phyloP scores from a whole-genome alignment of 768 basidiomycete genomes.

The Tylopilus cervinicoccineus region DNA sequence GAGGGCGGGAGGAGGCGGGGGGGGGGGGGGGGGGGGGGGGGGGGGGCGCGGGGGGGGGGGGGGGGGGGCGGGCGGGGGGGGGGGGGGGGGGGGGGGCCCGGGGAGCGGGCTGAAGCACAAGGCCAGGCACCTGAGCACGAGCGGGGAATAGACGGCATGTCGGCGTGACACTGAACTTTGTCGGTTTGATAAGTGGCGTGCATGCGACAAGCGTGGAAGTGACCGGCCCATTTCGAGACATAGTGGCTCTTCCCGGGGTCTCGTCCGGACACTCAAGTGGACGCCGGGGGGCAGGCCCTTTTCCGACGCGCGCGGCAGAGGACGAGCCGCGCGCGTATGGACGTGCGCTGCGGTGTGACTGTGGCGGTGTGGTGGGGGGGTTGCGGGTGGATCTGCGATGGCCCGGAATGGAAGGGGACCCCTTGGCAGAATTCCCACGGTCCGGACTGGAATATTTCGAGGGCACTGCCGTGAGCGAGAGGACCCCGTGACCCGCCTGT shows the following conservation, averaged over 20 bases:
- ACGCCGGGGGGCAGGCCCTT: no score
- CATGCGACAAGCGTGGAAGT: slow-evolving; percentile 34
- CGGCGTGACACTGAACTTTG: slow-evolving; percentile 27
- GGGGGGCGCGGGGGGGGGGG: slow-evolving; percentile 36
- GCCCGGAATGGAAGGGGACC: slow-evolving; percentile 10
- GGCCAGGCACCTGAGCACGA: slow-evolving; percentile 45
- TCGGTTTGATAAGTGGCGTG: slow-evolving; percentile 31
- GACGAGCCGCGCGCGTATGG: slow-evolving; percentile 1
- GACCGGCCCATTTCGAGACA: slow-evolving; percentile 22
- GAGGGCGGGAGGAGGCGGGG: slow-evolving; percentile 10
- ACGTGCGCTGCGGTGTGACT: slow-evolving; percentile 7
- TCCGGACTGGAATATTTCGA: slow-evolving; percentile 13
- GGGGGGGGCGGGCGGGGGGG: slow-evolving; percentile 8
- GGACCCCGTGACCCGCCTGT: slow-evolving; percentile 20
- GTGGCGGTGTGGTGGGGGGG: slow-evolving; percentile 3
- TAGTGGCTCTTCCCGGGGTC: slow-evolving; percentile 18
- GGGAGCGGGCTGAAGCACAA: slow-evolving; percentile 42
- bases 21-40: no score
- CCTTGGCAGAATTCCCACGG: slow-evolving; percentile 20
- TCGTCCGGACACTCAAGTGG: slow-evolving; percentile 2
- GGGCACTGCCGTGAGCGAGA: slow-evolving; percentile 15
- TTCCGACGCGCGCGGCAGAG: slow-evolving; percentile 18
- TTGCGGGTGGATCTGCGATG: slow-evolving; percentile 20
- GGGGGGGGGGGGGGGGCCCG: slow-evolving; percentile 17
- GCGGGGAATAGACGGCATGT: slow-evolving; percentile 34